These are phyloP conservation scores for Paracorniculantispora psalliotae DNA, from an alignment of 2,329 filamentous ascomycete genomes.

Conservation along the genomic window DNA sequence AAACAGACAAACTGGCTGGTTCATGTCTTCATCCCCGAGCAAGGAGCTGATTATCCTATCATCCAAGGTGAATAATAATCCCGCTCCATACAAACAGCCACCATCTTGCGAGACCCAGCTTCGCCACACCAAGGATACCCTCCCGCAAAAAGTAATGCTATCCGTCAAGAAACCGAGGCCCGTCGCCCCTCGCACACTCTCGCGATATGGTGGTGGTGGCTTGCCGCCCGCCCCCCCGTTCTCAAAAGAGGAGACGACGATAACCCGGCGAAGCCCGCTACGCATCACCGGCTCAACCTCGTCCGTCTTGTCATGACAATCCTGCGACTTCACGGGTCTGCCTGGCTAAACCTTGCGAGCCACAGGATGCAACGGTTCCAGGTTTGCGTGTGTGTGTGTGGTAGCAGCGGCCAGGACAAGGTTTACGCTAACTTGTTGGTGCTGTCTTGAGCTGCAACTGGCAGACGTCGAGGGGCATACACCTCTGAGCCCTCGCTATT, in stretches of 20 bases:
- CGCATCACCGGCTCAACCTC: too few relatives aligned
- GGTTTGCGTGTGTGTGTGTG: neutral
- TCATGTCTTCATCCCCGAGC: too few relatives aligned
- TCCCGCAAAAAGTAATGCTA: neutral
- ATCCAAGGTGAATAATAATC: too few relatives aligned
- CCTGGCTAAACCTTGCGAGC: neutral
- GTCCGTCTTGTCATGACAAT: neutral
- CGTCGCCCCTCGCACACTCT: neutral
- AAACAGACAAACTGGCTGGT: neutral
- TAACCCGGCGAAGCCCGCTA: too few relatives aligned
- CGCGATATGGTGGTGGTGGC: neutral
- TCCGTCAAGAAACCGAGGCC: neutral
- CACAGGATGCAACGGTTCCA: neutral
- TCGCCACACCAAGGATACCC: neutral
- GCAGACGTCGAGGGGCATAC: neutral
- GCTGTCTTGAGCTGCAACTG: neutral
- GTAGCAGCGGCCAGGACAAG: neutral
- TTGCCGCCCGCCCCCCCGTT: neutral
- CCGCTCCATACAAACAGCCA: neutral
- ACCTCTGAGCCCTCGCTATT: neutral
- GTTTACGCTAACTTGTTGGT: neutral
- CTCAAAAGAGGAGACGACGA: neutral
- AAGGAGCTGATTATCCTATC: too few relatives aligned
- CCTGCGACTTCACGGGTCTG: neutral
- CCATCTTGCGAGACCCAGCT: neutral